Evolutionary conservation across 805 yeast species (phyloP).

Genomic region (Ogataea pini): DNA sequence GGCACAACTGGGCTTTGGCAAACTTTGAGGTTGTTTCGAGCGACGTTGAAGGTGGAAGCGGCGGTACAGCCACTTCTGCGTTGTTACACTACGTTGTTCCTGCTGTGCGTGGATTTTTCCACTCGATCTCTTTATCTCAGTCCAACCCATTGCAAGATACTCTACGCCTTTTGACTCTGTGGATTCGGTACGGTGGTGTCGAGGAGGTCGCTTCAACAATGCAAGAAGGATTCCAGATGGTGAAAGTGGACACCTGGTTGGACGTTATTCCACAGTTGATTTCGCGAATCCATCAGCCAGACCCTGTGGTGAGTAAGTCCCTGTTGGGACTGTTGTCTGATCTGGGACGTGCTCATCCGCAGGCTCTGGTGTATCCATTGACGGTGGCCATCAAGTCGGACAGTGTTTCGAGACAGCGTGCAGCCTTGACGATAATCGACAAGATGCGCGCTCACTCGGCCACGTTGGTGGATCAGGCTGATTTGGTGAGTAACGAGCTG

Average conservation of each 20-base stretch:
- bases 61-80: background rate
- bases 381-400: conserved; percentile 96
- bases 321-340: conserved; percentile 79
- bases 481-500: conserved; percentile 87
- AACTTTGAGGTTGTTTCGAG: conserved; percentile 92
- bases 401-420: conserved; percentile 82
- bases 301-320: conserved; percentile 77
- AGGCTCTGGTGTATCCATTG: conserved; percentile 91
- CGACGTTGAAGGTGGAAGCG: background rate
- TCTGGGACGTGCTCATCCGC: conserved; percentile 94
- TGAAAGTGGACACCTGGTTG: conserved; percentile 90
- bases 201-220: conserved; percentile 90
- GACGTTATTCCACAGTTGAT: conserved; percentile 95
- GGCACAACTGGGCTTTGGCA: conserved; percentile 99
- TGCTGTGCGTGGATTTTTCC: conserved; percentile 94
- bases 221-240: conserved; percentile 86
- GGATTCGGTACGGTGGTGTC: conserved; percentile 96
- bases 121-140: conserved; percentile 84
- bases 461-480: conserved; percentile 84
- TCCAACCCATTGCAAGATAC: conserved; percentile 92
- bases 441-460: conserved; percentile 91
- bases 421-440: conserved; percentile 88
- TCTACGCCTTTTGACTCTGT: conserved; percentile 80
- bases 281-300: conserved; percentile 95
- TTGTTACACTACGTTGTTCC: conserved; percentile 89